Percentiles rank a stretch among this genome's conserved stretches.
Conservation (phyloP, 305 asterid species). For the Fraxinus platypoda region DNA sequence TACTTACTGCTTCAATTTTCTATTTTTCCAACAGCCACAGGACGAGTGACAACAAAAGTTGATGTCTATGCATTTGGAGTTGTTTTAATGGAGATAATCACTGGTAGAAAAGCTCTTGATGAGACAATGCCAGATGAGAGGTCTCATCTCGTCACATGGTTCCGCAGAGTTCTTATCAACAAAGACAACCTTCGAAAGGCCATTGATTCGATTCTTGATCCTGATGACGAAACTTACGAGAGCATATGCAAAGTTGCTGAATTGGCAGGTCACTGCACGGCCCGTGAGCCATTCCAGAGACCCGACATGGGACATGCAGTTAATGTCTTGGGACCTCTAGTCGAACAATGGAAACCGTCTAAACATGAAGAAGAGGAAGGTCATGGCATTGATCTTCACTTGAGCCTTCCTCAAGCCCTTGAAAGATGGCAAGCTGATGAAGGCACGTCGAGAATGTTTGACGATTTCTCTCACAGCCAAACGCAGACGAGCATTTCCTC, state of each 20-base stretch:
- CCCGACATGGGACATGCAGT: slow-evolving; percentile 99
- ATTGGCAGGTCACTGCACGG: slow-evolving; percentile 88
- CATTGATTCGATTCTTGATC: slow-evolving; percentile 64
- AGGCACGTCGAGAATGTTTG: slow-evolving; percentile 93
- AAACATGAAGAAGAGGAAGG: slow-evolving; percentile 56
- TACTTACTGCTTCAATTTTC: neutral
- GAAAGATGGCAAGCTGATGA: slow-evolving; percentile 92
- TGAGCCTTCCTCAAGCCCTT: slow-evolving; percentile 89
- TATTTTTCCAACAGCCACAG: slow-evolving; percentile 59
- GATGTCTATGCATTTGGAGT: slow-evolving; percentile 95
- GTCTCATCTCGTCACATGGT: slow-evolving; percentile 90
- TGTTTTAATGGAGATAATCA: slow-evolving; percentile 80
- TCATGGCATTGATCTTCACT: slow-evolving; percentile 59
- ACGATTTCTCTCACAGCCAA: slow-evolving; percentile 53
- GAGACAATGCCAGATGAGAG: slow-evolving; percentile 83
- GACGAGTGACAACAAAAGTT: slow-evolving; percentile 90
- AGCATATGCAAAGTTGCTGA: slow-evolving; percentile 85
- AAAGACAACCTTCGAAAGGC: slow-evolving; percentile 72
- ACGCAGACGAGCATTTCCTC: slow-evolving; percentile 80
- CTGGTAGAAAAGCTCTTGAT: slow-evolving; percentile 83
- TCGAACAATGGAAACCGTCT: slow-evolving; percentile 84
- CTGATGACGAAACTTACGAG: slow-evolving; percentile 71
- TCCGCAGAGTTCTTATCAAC: slow-evolving; percentile 81
- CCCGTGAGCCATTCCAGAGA: slow-evolving; percentile 85
- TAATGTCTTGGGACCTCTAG: slow-evolving; percentile 83